These are phyloP conservation scores for Colletotrichum sansevieriae DNA, from an alignment of 2,329 filamentous ascomycete genomes.

Conservation along the genomic window DNA sequence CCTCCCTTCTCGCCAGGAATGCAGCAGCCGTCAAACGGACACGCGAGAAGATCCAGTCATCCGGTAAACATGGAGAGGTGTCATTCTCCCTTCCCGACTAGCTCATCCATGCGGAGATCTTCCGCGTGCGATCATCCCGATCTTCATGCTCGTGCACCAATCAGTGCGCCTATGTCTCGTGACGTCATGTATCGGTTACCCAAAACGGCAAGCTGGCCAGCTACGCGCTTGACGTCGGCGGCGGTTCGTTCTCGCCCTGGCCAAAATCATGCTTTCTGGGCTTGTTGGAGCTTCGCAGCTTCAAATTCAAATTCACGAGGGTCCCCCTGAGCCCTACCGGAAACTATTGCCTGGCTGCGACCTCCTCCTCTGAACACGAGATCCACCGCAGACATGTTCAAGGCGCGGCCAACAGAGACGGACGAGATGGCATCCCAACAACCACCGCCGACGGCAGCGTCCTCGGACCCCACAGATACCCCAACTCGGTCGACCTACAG, in stretches of 20 bases:
- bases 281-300: slow-evolving; percentile 7
- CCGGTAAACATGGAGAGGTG: slow-evolving; percentile 22
- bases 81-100: slow-evolving; percentile 8
- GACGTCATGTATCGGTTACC: slow-evolving; percentile 35
- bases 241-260: slow-evolving; percentile 21
- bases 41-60: slow-evolving; percentile 17
- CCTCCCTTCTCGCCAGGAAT: neutral
- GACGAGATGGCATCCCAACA: slow-evolving; percentile 23
- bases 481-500: slow-evolving; percentile 24
- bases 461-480: slow-evolving; percentile 1
- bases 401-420: slow-evolving; percentile 15
- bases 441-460: neutral
- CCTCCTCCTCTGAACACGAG: neutral
- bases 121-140: slow-evolving; percentile 23
- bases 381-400: slow-evolving; percentile 29
- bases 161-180: slow-evolving; percentile 14
- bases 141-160: slow-evolving; percentile 13
- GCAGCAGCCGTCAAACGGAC: slow-evolving; percentile 2
- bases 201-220: slow-evolving; percentile 19
- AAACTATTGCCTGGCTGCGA: neutral
- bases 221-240: slow-evolving; percentile 41
- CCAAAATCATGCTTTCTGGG: slow-evolving; percentile 15
- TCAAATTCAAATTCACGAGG: slow-evolving; percentile 8
- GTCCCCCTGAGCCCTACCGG: neutral
- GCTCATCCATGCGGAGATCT: slow-evolving; percentile 34